Base-by-base conservation (phyloP, 164 flowering plant species). In the Liquidambar formosana region DNA sequence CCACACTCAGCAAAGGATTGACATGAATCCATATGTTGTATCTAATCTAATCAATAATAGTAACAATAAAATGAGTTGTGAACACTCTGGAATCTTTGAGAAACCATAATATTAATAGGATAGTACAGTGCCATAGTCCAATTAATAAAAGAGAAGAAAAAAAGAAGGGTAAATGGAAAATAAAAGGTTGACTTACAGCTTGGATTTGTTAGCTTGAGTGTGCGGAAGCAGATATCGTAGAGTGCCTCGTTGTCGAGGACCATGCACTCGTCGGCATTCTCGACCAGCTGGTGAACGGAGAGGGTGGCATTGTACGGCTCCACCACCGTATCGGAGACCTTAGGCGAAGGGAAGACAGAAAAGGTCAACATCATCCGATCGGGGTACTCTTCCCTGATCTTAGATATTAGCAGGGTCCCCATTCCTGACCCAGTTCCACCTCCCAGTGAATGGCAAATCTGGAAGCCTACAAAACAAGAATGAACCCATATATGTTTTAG, bases 271-370 rank as follows among this genome's bases (percentile, higher is more conserved):
- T 87, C 91, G 0, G 87, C 87, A 65, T 87, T 87, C 73, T 87
- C 91, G 15, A 87, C 88, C 8, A 85, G 79, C 65, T 87, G 91
- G 73, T 87, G 89, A 1, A 87, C 91, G 3, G 91, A 87, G 61
- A 87, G 84, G 4, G 91, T 87, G 70, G 91, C 91, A 41, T 87
- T 87, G 76, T 87, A 87, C 16, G 91, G 91, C 65, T 87, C 91
- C 19, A 87, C 91, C 48, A 85, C 91, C 0, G 89, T 87, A 51
- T 87, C 91, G 1, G 91, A 87, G 18, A 86, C 90, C 70, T 86
- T 86, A 0, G 90, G 90, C 0, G 90, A 86, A 0, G 90, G 88
- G 41, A 86, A 86, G 0, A 86, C 90, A 0, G 91, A 85, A 74
- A 87, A 87, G 1, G 89, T 87, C 71, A 87, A 2, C 91, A 87